phyloP scores from a whole-genome alignment of 306 rosid genomes.

The Abrus pulchellus region DNA sequence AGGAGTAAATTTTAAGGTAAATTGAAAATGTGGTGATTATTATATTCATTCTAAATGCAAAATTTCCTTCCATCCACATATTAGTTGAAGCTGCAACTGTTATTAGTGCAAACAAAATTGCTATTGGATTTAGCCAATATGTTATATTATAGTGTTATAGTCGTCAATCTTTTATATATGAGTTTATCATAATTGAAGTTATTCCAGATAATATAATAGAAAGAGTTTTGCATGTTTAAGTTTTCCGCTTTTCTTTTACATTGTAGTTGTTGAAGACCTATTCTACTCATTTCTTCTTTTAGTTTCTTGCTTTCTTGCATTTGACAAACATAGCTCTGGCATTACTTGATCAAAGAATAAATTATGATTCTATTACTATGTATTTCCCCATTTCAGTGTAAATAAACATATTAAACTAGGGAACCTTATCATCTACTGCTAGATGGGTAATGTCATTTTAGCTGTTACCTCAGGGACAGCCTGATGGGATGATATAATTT shows the following conservation, averaged over 20 bases:
- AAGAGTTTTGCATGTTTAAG: background rate
- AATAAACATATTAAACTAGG: background rate
- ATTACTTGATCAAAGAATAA: background rate
- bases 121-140: background rate
- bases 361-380: background rate
- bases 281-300: background rate
- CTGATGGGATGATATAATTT: background rate
- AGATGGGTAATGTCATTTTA: background rate
- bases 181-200: background rate
- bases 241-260: constrained; percentile 6
- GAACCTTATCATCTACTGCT: background rate
- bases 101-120: constrained; percentile 2
- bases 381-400: background rate
- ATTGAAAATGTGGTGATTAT: constrained; percentile 11
- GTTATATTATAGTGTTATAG: background rate
- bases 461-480: background rate
- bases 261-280: background rate
- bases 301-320: background rate
- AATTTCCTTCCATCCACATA: background rate
- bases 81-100: constrained; percentile 8
- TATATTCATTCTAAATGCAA: background rate
- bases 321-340: background rate
- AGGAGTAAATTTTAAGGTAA: constrained; percentile 8
- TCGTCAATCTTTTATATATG: background rate
- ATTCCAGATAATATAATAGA: constrained; percentile 4